Evolutionary conservation across 2,329 filamentous ascomycete genomes (phyloP), one percentile per base, ranked within the genome.

Genomic region (Rutstroemia sp.): DNA sequence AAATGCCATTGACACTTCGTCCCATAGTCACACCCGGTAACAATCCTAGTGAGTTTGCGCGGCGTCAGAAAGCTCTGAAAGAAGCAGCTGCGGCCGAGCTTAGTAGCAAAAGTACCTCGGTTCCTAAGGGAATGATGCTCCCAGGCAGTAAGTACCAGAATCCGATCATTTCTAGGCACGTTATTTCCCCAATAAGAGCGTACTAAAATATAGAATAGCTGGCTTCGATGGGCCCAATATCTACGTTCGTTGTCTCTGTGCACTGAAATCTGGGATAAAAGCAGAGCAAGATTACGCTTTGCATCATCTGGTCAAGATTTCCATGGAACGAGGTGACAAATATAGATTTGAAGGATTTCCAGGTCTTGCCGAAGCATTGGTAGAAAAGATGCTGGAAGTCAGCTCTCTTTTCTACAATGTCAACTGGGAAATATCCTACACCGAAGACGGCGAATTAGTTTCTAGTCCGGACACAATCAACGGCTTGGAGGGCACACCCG

Each of bases 261-360:
- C 92, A 4, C 75, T 99, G 25, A 87, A 88, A 60, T 96, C 90
- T 14, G 83, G 83, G 2, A 82, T 95, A 25, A 80, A 81, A 3
- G 80, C 85, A 12, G 92, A 99, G 69, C 88, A 96, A 65, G 85
- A 89, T n/a, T 97, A 95, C 72, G 92, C 91, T 0, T 76, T 97
- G 10, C 90, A 95, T 65, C 92, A 97, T 66, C 75, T 97, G 4
- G 91, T 97, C 58, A 95, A 96, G 69, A 96, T 97, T 27, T 96
- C 92, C 0, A 94, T 87, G 67, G 92, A 97, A 71, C 83, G 92
- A 45, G 92, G 92, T 47, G 94, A 97, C 69, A 96, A 96, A 71
- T 96, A 95, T 73, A 88, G 89, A 59, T 96, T 97, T 63, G 91
- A 95, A 64, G 88, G 89, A 5, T 97, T 96, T 64, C 87, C 89